Evolutionary conservation across 2,329 filamentous ascomycete genomes (phyloP), one percentile per base, ranked within the genome.

Genomic region (Periconia sp.): DNA sequence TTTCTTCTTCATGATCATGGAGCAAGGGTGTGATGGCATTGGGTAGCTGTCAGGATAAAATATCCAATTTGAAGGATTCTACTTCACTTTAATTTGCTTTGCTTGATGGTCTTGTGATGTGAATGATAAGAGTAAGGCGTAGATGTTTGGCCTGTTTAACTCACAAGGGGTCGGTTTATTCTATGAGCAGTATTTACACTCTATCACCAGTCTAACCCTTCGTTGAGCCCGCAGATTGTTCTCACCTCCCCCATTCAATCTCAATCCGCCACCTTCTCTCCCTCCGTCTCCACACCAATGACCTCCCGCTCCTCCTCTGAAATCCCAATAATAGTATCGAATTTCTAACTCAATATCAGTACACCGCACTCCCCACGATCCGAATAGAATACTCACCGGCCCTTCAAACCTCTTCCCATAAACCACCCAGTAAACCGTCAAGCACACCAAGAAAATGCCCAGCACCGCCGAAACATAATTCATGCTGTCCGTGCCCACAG

Each of bases 41-140:
- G 57, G 42, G 52, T 64, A 64, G 62, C 61, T 48, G 50, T 63
- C 51, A 52, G 26, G 50, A 48, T 40, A 61, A 59, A 54, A 51
- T 53, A 56, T 50, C 50, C 50, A 47, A 28, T 21, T 36, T 51
- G 40, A 55, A 56, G 57, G 50, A 51, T 54, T 51, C 30, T 36
- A 48, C 46, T 48, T 52, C 48, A 13, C 9, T 26, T 31, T 7
- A 11, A 6, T 30, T 11, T 39, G n/a, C 4, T 10, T 15, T 34
- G 4, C 21, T 17, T 17, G 13, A 13, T 10, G 7, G 2, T 16
- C 11, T 5, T 15, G n/a, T 23, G 24, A 25, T 26, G 40, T 43
- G 34, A 31, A 16, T 4, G 23, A 25, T 25, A n/a, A 25, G 8
- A 8, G 8, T 25, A n/a, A 8, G 8, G 23, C 23, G 23, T 25